Conservation (phyloP, 2,329 filamentous ascomycete genomes). For the Colletotrichum endophyticum region DNA sequence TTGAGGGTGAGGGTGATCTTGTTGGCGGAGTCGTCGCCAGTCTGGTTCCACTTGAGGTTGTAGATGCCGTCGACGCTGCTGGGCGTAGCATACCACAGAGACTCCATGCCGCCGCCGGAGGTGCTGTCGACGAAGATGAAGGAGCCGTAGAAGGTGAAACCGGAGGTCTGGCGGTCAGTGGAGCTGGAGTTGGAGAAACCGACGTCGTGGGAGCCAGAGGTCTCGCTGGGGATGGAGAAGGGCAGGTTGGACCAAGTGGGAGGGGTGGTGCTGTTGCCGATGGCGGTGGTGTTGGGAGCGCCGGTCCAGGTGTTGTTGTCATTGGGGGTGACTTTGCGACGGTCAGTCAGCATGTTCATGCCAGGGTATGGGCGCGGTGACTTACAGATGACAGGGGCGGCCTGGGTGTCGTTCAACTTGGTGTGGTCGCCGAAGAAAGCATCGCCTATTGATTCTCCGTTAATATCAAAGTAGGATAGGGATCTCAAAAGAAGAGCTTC, state of each 20-base stretch:
- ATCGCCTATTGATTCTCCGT: background rate
- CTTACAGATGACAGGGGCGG: slow-evolving; percentile 11
- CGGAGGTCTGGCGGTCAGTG: slow-evolving; percentile 15
- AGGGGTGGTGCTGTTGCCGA: background rate
- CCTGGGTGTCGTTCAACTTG: slow-evolving; percentile 7
- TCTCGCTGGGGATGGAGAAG: slow-evolving; percentile 25
- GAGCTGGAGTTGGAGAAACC: slow-evolving; percentile 20
- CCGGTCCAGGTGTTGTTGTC: slow-evolving; percentile 21
- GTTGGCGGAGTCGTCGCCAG: slow-evolving; percentile 1
- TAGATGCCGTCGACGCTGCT: slow-evolving; percentile 21
- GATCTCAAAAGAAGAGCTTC: background rate
- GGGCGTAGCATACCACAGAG: slow-evolving; percentile 27
- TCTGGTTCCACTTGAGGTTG: slow-evolving; percentile 28
- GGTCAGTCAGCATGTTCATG: background rate
- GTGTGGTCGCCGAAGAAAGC: slow-evolving; percentile 3
- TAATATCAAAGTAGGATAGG: background rate
- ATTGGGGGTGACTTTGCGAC: slow-evolving; percentile 14
- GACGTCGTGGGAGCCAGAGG: slow-evolving; percentile 22
- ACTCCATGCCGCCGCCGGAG: slow-evolving; percentile 13
- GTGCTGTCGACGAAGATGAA: slow-evolving; percentile 15
- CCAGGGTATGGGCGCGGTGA: background rate
- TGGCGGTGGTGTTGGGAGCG: slow-evolving; percentile 21
- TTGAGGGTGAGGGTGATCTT: slow-evolving; percentile 24
- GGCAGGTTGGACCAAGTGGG: slow-evolving; percentile 28
- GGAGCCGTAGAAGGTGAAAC: slow-evolving; percentile 30